These are phyloP conservation scores for Benincasa hispida DNA, from an alignment of 306 rosid genomes.

Conservation along the genomic window DNA sequence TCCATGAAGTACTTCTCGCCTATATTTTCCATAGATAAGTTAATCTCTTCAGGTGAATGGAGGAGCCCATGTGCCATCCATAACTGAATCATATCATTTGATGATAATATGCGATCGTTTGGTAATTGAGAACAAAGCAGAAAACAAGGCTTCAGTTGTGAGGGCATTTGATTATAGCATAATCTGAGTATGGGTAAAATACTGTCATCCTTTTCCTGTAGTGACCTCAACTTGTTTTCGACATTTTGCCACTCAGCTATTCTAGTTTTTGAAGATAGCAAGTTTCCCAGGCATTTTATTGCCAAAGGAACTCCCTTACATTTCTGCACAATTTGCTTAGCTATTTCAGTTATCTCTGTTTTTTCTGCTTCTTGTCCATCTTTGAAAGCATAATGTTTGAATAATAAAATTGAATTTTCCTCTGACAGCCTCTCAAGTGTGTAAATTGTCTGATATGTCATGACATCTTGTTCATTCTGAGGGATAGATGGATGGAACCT, in stretches of 20 bases:
- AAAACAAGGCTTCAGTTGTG: constrained; percentile 2
- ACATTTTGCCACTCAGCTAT: not conserved
- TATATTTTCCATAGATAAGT: not conserved
- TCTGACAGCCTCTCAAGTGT: not conserved
- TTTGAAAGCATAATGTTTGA: not conserved
- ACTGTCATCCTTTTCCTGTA: not conserved
- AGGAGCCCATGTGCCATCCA: constrained; percentile 10
- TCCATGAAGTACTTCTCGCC: constrained; percentile 1
- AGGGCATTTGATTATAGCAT: constrained; percentile 10
- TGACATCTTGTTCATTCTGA: not conserved
- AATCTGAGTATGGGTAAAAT: not conserved
- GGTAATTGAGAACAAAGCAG: not conserved
- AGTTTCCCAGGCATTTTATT: not conserved
- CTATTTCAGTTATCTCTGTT: not conserved
- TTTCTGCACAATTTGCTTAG: not conserved
- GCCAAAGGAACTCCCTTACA: constrained; percentile 8
- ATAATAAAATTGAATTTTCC: not conserved
- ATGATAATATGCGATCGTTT: not conserved
- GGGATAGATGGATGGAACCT: not conserved
- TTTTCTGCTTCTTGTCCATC: not conserved
- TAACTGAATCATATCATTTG: not conserved
- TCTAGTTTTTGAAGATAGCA: not conserved
- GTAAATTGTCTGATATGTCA: not conserved
- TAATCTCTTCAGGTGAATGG: not conserved
- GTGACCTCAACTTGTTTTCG: not conserved